These are phyloP conservation scores for Thalassiosira exigua DNA, from an alignment of 352 stramenopile species.

Conservation along the genomic window DNA sequence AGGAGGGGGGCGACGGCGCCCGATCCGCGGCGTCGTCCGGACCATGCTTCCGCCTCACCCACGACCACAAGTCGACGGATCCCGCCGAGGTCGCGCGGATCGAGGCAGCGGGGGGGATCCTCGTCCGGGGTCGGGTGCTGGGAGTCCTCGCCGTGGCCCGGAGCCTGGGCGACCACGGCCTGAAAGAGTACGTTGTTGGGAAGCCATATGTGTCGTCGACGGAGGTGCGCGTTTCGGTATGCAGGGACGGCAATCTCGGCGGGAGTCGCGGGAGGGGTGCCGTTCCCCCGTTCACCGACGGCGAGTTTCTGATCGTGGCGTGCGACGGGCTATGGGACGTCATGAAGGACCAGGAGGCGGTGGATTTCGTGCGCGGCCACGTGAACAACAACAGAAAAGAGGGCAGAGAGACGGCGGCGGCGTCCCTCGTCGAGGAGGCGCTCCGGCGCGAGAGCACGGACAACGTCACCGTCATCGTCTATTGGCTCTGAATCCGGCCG, in stretches of 20 bases:
- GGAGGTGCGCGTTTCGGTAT: constrained; percentile 12
- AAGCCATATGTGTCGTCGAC: constrained; percentile 60
- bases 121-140: constrained; percentile 80
- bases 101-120: constrained; percentile 79
- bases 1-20: neutral
- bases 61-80: constrained; percentile 84
- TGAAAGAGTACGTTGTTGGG: constrained; percentile 87
- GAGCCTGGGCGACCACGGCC: constrained; percentile 84
- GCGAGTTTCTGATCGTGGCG: constrained; percentile 81
- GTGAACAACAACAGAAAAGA: neutral
- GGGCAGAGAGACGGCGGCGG: constrained; percentile 45
- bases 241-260: constrained; percentile 14
- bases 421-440: constrained; percentile 65
- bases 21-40: neutral
- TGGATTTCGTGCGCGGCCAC: constrained; percentile 72
- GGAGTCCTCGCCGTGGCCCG: constrained; percentile 84
- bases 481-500: constrained; percentile 24
- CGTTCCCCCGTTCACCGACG: constrained; percentile 24
- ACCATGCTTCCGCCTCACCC: constrained; percentile 69
- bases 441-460: constrained; percentile 71
- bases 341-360: constrained; percentile 83
- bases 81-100: constrained; percentile 81
- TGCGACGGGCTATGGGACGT: constrained; percentile 89
- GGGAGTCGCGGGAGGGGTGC: neutral
- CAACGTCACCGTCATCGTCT: constrained; percentile 80